These are phyloP conservation scores for Penicillium mononematosum DNA, from an alignment of 495 filamentous ascomycete genomes.

Conservation along the genomic window DNA sequence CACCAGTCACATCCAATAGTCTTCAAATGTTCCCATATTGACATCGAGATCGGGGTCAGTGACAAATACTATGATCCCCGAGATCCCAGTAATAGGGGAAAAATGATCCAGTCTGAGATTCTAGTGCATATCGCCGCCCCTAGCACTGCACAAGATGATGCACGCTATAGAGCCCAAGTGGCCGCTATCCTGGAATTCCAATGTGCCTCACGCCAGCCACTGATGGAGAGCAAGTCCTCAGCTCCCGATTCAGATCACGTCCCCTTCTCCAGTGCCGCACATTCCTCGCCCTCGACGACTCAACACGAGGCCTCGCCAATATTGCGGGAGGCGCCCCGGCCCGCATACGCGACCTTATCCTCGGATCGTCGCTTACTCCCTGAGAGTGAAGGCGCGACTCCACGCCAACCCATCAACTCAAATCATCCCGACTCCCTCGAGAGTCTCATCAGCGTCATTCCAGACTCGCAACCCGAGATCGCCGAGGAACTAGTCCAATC, in stretches of 20 bases:
- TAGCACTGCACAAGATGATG: conserved; percentile 59
- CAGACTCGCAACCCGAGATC: conserved; percentile 41
- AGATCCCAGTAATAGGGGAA: neutral
- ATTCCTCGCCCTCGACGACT: neutral
- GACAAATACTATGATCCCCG: conserved; percentile 1
- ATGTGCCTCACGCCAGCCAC: conserved; percentile 30
- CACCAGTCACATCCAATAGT: conserved; percentile 1
- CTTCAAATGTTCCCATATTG: no score
- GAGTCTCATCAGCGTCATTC: conserved; percentile 48
- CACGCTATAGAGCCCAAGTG: conserved; percentile 60
- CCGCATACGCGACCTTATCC: neutral
- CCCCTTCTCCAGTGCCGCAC: neutral
- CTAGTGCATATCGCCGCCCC: conserved; percentile 69
- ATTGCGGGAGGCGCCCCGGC: conserved; percentile 10
- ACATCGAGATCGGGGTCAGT: neutral
- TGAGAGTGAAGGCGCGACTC: neutral
- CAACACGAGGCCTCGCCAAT: conserved; percentile 11
- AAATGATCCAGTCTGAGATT: conserved; percentile 55
- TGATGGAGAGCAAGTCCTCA: conserved; percentile 5
- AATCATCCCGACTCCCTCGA: conserved; percentile 35
- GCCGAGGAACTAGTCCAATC: conserved; percentile 3
- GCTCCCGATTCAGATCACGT: conserved; percentile 1
- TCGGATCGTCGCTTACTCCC: neutral
- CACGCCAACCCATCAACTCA: neutral
- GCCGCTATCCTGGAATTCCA: conserved; percentile 61